Percentiles rank a stretch among this genome's conserved stretches.
Evolutionary conservation across 768 basidiomycete species (phyloP).

Genomic region (Russula lepida): DNA sequence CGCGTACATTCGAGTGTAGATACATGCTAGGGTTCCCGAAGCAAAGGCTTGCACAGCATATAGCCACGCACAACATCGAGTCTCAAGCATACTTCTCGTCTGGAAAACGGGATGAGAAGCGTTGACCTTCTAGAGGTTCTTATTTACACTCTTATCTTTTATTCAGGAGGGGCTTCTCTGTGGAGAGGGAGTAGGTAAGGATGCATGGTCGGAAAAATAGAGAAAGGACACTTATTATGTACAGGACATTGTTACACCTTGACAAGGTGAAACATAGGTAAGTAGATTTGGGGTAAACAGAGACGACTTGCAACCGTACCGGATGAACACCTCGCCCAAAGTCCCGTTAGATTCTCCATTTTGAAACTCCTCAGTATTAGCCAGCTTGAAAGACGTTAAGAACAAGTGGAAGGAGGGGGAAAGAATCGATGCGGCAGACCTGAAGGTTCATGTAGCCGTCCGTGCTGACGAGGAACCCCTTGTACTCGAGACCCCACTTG

Average conservation of each 20-base stretch:
- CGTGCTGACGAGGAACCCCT: slow-evolving; percentile 96
- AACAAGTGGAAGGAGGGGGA: not conserved
- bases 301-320: slow-evolving; percentile 42
- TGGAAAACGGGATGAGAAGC: not conserved
- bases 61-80: not conserved
- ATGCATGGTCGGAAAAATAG: not conserved
- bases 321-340: slow-evolving; percentile 97
- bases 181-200: slow-evolving; percentile 8
- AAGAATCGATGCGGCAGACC: slow-evolving; percentile 36
- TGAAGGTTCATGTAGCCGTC: slow-evolving; percentile 99
- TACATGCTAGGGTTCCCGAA: not conserved
- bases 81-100: not conserved
- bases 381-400: slow-evolving; percentile 51
- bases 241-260: slow-evolving; percentile 93
- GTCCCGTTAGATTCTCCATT: slow-evolving; percentile 93
- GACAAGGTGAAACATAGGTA: slow-evolving; percentile 14
- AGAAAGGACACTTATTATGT: slow-evolving; percentile 67
- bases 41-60: not conserved
- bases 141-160: slow-evolving; percentile 1
- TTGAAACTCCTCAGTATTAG: slow-evolving; percentile 98
- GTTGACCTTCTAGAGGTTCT: not conserved
- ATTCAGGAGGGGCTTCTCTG: slow-evolving; percentile 20
- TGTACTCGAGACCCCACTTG: slow-evolving; percentile 99
- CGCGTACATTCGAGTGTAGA: slow-evolving; percentile 4
- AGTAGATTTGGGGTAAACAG: slow-evolving; percentile 3